phyloP scores from a whole-genome alignment of 1,284 basidiomycete species.

The Rhodotorula mucilaginosa region DNA sequence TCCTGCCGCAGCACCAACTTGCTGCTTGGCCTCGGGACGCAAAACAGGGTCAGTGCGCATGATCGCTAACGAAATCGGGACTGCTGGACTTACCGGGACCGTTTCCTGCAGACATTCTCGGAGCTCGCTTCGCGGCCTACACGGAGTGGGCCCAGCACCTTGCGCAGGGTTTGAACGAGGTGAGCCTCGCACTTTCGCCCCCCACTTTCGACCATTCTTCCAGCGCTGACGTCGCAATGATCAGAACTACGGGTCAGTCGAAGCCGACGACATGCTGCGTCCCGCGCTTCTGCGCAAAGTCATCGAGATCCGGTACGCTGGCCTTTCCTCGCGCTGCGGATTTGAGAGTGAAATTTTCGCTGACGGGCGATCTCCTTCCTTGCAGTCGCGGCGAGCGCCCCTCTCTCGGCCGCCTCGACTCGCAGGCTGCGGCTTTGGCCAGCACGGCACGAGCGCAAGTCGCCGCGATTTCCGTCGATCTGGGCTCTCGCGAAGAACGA shows the following conservation, averaged over 20 bases:
- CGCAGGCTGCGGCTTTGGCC: conserved; percentile 21
- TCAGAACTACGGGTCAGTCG: conserved; percentile 1
- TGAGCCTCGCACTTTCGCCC: neutral
- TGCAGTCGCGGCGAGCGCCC: conserved; percentile 28
- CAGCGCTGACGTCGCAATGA: neutral
- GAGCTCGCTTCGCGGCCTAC: conserved; percentile 27
- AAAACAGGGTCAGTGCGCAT: conserved; percentile 7
- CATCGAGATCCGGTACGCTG: conserved; percentile 25
- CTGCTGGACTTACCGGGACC: neutral
- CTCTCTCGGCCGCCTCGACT: conserved; percentile 30
- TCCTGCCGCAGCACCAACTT: conserved; percentile 33
- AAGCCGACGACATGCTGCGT: conserved; percentile 26
- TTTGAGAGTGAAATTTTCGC: no score
- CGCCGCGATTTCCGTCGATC: conserved; percentile 13
- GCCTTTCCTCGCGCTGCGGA: neutral
- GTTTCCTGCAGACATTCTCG: conserved; percentile 6
- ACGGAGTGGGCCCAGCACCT: conserved; percentile 27
- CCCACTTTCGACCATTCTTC: neutral
- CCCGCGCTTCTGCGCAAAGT: conserved; percentile 22
- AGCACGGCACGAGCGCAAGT: conserved; percentile 28
- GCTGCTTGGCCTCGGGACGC: conserved; percentile 15
- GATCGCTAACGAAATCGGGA: no score
- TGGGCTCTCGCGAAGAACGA: neutral
- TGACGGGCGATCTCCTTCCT: neutral
- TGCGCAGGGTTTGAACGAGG: conserved; percentile 28